A percentile compares a stretch with the other conserved stretches of the same genome.
phyloP scores from a whole-genome alignment of 176 grass and related monocot species.

The Puya raimondii region DNA sequence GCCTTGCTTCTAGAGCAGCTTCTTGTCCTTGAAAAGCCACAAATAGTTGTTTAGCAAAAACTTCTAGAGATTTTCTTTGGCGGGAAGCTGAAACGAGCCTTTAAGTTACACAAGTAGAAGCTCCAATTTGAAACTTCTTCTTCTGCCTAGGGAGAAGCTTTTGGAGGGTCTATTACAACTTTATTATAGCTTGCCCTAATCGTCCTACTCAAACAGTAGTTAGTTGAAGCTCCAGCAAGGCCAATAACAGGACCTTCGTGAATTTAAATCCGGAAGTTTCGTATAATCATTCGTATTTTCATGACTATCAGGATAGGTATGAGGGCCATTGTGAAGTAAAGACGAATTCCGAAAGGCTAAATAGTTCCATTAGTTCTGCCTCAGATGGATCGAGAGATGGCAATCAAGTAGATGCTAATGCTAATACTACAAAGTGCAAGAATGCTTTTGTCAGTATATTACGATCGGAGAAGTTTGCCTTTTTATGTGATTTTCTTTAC shows the following conservation, averaged over 20 bases:
- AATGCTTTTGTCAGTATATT: conserved; percentile 63
- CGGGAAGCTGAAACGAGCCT: too few species aligned
- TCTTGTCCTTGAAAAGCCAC: too few species aligned
- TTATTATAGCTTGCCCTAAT: too few species aligned
- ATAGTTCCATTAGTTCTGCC: conserved; percentile 1
- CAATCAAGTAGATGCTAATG: conserved; percentile 20
- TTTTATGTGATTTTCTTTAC: conserved; percentile 65
- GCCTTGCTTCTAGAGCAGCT: neutral
- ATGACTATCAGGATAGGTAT: conserved; percentile 33
- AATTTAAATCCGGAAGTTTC: too few species aligned
- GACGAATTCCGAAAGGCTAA: conserved; percentile 16
- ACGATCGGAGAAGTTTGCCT: conserved; percentile 70
- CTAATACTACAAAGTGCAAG: conserved; percentile 54
- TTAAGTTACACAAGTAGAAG: too few species aligned
- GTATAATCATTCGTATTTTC: neutral
- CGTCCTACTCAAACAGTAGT: neutral
- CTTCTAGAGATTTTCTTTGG: too few species aligned
- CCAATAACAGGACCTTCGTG: too few species aligned
- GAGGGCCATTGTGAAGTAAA: conserved; percentile 12
- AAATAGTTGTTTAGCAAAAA: too few species aligned
- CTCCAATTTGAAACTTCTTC: too few species aligned
- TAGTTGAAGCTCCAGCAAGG: neutral
- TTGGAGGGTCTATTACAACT: too few species aligned
- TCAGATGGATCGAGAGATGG: conserved; percentile 23
- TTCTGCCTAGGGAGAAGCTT: too few species aligned